Conservation (phyloP, 306 rosid genomes). For the Cicer pinnatifidum region DNA sequence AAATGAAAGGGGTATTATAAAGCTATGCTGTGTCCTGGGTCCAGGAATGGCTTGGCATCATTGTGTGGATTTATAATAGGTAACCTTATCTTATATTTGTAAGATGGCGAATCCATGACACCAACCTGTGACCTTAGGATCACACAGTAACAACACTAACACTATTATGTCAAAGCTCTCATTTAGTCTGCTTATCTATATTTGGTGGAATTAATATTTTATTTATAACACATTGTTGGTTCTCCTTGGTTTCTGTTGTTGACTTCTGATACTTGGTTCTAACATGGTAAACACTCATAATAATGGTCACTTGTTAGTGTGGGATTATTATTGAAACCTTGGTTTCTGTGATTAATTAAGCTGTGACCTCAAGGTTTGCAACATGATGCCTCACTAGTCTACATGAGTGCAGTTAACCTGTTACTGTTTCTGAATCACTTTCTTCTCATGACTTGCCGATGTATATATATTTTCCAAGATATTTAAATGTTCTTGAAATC, state of each 20-base stretch:
- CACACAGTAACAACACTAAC: background rate
- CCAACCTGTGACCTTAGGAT: background rate
- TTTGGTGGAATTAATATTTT: constrained; percentile 18
- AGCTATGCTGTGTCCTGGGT: background rate
- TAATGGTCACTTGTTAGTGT: background rate
- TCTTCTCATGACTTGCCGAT: constrained; percentile 17
- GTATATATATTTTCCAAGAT: constrained; percentile 1
- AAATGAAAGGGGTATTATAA: background rate
- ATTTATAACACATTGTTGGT: background rate
- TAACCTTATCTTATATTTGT: constrained; percentile 3
- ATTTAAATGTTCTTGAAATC: constrained; percentile 28
- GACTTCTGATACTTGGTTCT: constrained; percentile 16
- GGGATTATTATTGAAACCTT: constrained; percentile 21
- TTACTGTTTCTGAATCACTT: background rate
- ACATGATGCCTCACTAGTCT: constrained; percentile 24
- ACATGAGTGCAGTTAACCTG: constrained; percentile 9
- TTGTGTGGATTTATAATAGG: background rate
- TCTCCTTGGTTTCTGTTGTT: constrained; percentile 25
- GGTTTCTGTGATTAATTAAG: constrained; percentile 22
- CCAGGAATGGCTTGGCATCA: background rate
- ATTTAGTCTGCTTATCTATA: background rate
- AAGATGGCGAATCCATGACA: background rate
- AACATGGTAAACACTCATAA: background rate
- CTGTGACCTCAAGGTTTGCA: constrained; percentile 2
- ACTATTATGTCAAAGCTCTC: background rate